Evolutionary conservation across 2,329 filamentous ascomycete genomes (phyloP).

Genomic region (Colletotrichum tamarilloi): DNA sequence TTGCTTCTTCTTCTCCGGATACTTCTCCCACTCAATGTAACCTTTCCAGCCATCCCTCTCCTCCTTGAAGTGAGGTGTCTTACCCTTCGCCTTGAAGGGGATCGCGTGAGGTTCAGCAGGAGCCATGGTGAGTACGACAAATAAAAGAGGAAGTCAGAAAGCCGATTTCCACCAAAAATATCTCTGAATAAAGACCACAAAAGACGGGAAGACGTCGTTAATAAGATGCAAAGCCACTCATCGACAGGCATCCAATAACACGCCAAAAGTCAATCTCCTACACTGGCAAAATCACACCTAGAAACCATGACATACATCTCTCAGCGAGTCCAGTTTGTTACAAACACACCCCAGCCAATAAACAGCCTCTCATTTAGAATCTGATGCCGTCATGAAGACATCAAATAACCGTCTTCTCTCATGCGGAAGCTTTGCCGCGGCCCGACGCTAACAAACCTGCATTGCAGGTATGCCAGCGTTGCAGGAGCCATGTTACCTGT

Average conservation of each 20-base stretch:
- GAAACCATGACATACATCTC: background rate
- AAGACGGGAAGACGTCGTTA: background rate
- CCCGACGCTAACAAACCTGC: background rate
- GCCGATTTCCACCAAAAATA: no score
- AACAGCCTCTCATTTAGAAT: background rate
- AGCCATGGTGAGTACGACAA: background rate
- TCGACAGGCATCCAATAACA: background rate
- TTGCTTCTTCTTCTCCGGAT: constrained; percentile 73
- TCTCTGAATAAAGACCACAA: no score
- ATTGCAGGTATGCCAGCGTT: background rate
- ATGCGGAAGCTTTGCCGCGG: background rate
- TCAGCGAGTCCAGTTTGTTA: no score
- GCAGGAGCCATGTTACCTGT: background rate
- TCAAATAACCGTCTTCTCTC: background rate
- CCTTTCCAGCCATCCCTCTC: constrained; percentile 41
- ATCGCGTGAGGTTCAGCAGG: constrained; percentile 18
- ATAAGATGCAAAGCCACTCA: background rate
- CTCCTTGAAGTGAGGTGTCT: constrained; percentile 13
- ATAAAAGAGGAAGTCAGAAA: no score
- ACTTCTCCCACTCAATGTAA: constrained; percentile 77
- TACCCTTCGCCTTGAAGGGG: constrained; percentile 12
- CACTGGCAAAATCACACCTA: background rate
- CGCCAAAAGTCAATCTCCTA: background rate
- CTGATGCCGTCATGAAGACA: constrained; percentile 10
- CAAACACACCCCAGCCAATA: background rate